phyloP scores from a whole-genome alignment of 2,329 filamentous ascomycete species.

The Microdochium nivale region DNA sequence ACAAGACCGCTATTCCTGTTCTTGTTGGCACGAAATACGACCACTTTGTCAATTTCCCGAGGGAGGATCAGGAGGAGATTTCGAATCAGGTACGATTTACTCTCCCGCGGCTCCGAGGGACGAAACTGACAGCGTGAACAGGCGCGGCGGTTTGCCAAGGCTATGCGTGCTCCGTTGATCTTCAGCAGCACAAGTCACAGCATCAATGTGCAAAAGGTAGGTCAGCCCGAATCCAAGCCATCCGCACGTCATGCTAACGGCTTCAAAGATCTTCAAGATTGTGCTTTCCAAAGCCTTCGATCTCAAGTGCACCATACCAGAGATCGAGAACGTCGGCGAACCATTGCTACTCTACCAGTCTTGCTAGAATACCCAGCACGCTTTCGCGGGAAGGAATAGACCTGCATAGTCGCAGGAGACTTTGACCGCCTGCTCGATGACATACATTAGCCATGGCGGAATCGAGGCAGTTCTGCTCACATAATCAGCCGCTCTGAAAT shows the following conservation, averaged over 20 bases:
- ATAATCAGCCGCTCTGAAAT: background rate
- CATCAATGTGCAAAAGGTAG: conserved; percentile 96
- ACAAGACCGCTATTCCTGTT: conserved; percentile 99
- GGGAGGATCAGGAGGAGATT: conserved; percentile 97
- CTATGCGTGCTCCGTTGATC: conserved; percentile 95
- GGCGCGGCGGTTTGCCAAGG: conserved; percentile 93
- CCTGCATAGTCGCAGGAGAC: no score
- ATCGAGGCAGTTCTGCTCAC: no score
- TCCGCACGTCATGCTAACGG: conserved; percentile 1
- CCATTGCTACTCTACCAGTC: conserved; percentile 86
- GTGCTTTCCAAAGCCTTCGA: conserved; percentile 98
- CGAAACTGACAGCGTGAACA: conserved; percentile 26
- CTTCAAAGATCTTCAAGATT: conserved; percentile 90
- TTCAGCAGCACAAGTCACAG: conserved; percentile 99
- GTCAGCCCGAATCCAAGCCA: conserved; percentile 4
- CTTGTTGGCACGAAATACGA: conserved; percentile 97
- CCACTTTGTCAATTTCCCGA: conserved; percentile 97
- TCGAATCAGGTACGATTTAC: conserved; percentile 67
- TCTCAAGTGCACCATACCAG: conserved; percentile 96
- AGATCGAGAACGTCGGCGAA: conserved; percentile 97
- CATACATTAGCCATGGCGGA: no score
- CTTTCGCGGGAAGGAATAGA: no score
- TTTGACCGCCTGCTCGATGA: no score
- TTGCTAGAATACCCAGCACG: conserved; percentile 22
- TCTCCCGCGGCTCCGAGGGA: background rate